Evolutionary conservation across 1,139 yeast genomes (phyloP), one percentile per base, ranked within the genome.

Genomic region (Hansenula lynferdii): DNA sequence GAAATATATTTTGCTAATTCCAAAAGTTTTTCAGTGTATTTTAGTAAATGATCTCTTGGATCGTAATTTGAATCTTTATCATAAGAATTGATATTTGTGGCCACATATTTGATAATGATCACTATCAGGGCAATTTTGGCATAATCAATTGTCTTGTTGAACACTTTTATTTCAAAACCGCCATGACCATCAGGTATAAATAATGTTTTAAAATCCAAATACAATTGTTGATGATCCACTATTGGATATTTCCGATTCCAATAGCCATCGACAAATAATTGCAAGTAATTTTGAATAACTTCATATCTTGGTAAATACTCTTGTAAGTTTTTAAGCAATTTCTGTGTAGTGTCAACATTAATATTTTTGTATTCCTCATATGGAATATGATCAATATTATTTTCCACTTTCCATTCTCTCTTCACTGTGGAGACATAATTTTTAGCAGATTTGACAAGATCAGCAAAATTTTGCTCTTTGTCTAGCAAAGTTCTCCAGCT

Each of bases 41-140:
- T 39, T 19, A 43, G 15, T 18, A 54, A 28, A 32, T 39, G 37
- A 41, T 52, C 46, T 37, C 39, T 38, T 14, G 43, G 35, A 39
- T 47, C 47, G 38, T 42, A 41, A 10, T 21, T 14, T 27, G 41
- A 12, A 1, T 37, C 35, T 15, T 34, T 28, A 10, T 32, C 36
- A 12, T 38, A 41, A 5, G 42, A 35, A 31, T 50, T 43, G 21
- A 45, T 37, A 3, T 47, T 42, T 6, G 53, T 29, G 8, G 45
- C 37, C 6, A 47, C 51, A 9, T 36, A 36, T 29, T 51, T 50
- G 33, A 49, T 11, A 11, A 42, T 40, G 2, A 41, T 14, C 1
- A 50, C 23, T 8, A 53, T 36, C 20, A 50, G 28, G 3, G 56
- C 49, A 19, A 53, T 38, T 34, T 39, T 46, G 9, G 55, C 45